Conservation (phyloP, 2,329 filamentous ascomycete species). For the Ilyonectria mors-panacis region DNA sequence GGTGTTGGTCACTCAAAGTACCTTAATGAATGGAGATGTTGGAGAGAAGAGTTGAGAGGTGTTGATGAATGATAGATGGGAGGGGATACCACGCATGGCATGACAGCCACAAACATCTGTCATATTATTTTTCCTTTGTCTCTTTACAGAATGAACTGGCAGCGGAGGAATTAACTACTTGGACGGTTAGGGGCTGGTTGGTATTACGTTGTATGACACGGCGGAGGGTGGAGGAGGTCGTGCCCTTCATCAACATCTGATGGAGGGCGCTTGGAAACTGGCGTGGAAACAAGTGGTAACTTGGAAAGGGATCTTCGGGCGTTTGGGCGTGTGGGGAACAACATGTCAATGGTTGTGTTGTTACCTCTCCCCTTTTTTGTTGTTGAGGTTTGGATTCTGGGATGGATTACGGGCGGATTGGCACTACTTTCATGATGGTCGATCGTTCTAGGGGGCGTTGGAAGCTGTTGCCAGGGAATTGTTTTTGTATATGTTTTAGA, state of each 20-base stretch:
- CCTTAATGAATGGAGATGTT: conserved; percentile 13
- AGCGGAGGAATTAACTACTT: conserved; percentile 5
- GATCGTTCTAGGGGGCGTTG: conserved; percentile 21
- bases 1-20: conserved; percentile 36
- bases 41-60: neutral
- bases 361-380: conserved; percentile 18
- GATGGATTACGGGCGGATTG: conserved; percentile 17
- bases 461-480: conserved; percentile 17
- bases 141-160: conserved; percentile 15
- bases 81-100: conserved; percentile 4
- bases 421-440: conserved; percentile 32
- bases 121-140: conserved; percentile 24
- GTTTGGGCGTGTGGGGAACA: conserved; percentile 29
- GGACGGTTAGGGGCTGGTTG: conserved; percentile 12
- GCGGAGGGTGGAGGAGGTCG: conserved; percentile 9
- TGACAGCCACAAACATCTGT: conserved; percentile 13
- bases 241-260: conserved; percentile 12
- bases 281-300: conserved; percentile 14
- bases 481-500: conserved; percentile 34
- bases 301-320: conserved; percentile 21
- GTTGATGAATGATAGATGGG: neutral
- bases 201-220: conserved; percentile 20
- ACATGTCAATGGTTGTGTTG: conserved; percentile 21
- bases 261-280: conserved; percentile 22
- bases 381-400: conserved; percentile 17